Evolutionary conservation across 345 rosid species (phyloP).

Genomic region (Erysimum cheiranthoides): DNA sequence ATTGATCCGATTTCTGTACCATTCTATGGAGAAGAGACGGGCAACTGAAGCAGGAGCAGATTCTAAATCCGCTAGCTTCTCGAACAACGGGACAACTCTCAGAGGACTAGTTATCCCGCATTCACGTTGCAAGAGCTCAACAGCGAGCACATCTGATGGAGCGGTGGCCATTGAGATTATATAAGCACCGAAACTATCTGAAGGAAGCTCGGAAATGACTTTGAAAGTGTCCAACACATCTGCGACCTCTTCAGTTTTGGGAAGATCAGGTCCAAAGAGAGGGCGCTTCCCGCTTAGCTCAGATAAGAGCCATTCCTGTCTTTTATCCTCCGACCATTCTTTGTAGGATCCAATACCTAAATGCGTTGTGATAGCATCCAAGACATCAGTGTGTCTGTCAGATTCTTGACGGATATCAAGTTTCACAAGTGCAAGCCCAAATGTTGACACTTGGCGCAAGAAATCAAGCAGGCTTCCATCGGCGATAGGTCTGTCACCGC

Average conservation of each 20-base stretch:
- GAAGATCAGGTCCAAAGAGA: constrained; percentile 94
- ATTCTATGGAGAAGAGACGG: constrained; percentile 91
- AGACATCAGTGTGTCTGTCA: constrained; percentile 88
- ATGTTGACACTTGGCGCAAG: constrained; percentile 93
- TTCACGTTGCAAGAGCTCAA: constrained; percentile 95
- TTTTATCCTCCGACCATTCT: constrained; percentile 86
- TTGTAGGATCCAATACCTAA: constrained; percentile 79
- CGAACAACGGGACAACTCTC: constrained; percentile 95
- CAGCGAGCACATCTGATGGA: constrained; percentile 92
- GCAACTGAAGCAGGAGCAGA: constrained; percentile 93
- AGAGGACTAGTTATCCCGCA: constrained; percentile 78
- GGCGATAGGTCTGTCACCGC: constrained; percentile 91
- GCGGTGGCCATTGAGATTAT: constrained; percentile 98
- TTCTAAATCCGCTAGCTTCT: constrained; percentile 93
- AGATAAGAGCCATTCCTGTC: constrained; percentile 91
- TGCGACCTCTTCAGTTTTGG: constrained; percentile 86
- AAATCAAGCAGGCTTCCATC: constrained; percentile 98
- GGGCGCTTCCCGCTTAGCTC: constrained; percentile 95
- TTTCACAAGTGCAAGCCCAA: constrained; percentile 93
- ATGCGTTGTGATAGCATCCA: constrained; percentile 87
- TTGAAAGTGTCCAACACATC: constrained; percentile 88
- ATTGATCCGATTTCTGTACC: constrained; percentile 84
- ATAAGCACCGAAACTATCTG: constrained; percentile 89
- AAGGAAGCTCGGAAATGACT: constrained; percentile 83
- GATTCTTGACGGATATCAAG: constrained; percentile 97